phyloP scores from a whole-genome alignment of 352 stramenopile species.

The Pythium volutum region DNA sequence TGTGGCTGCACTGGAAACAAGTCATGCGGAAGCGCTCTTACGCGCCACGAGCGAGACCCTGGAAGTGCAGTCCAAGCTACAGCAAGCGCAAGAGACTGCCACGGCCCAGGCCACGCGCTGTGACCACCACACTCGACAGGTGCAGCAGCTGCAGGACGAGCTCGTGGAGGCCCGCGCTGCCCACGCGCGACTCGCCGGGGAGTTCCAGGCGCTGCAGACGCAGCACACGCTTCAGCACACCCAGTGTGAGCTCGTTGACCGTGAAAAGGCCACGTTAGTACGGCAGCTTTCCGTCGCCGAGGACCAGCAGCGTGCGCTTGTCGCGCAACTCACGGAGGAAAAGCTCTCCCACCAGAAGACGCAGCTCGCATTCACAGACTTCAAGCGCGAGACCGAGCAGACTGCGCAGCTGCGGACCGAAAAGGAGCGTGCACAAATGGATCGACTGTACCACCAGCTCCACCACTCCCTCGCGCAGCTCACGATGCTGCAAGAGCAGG shows the following conservation, averaged over 20 bases:
- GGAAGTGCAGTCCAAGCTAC: not conserved
- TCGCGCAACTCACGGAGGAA: conserved; percentile 25
- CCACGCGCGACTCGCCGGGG: conserved; percentile 7
- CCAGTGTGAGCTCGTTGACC: conserved; percentile 27
- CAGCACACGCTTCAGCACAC: conserved; percentile 29
- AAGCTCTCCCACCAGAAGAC: conserved; percentile 30
- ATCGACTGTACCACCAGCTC: conserved; percentile 47
- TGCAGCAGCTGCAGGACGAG: conserved; percentile 24
- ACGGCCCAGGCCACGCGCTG: not conserved
- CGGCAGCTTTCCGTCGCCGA: conserved; percentile 29
- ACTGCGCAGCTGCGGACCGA: conserved; percentile 33
- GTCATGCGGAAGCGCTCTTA: not conserved
- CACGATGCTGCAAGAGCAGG: conserved; percentile 43
- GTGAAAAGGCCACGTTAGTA: conserved; percentile 29
- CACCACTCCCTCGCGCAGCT: conserved; percentile 50
- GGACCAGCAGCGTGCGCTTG: conserved; percentile 31
- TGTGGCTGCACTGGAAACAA: not conserved
- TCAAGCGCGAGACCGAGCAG: conserved; percentile 40
- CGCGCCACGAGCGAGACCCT: not conserved
- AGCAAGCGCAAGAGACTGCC: not conserved
- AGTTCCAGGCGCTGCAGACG: conserved; percentile 20
- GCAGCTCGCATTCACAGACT: conserved; percentile 29
- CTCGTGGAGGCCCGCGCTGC: conserved; percentile 18
- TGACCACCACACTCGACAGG: conserved; percentile 12
- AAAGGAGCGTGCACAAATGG: conserved; percentile 44